These are phyloP conservation scores for Diaporthe humulicola DNA, from an alignment of 2,329 filamentous ascomycete genomes.

Conservation along the genomic window DNA sequence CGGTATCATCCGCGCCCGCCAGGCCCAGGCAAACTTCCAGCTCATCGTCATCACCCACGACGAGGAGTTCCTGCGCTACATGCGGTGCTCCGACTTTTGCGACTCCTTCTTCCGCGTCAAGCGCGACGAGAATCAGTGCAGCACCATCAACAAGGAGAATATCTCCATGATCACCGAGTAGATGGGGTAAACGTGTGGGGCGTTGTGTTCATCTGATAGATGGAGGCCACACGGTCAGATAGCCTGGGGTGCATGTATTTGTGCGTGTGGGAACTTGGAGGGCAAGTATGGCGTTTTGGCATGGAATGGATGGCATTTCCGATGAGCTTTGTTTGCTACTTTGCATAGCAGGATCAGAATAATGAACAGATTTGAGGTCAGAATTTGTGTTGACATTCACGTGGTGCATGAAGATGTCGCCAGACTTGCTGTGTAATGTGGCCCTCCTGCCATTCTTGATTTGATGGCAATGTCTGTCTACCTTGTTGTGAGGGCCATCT, in stretches of 20 bases:
- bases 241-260: neutral
- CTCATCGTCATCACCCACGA: conserved; percentile 99
- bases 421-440: neutral
- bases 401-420: too few species aligned
- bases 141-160: conserved; percentile 81
- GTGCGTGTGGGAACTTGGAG: neutral
- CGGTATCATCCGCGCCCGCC: conserved; percentile 85
- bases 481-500: neutral
- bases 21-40: conserved; percentile 94
- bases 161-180: conserved; percentile 63
- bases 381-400: neutral
- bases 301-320: conserved; percentile 4
- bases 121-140: conserved; percentile 87
- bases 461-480: neutral
- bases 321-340: neutral
- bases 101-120: conserved; percentile 92
- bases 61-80: conserved; percentile 92
- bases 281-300: conserved; percentile 8
- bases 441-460: neutral
- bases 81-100: conserved; percentile 94
- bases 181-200: neutral
- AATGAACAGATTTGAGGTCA: neutral
- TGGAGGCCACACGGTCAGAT: neutral
- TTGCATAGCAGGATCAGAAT: neutral
- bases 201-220: neutral